Percentiles rank a stretch among this genome's conserved stretches.
phyloP scores from a whole-genome alignment of 208 protist genomes.

The Wallacemonas sp. region DNA sequence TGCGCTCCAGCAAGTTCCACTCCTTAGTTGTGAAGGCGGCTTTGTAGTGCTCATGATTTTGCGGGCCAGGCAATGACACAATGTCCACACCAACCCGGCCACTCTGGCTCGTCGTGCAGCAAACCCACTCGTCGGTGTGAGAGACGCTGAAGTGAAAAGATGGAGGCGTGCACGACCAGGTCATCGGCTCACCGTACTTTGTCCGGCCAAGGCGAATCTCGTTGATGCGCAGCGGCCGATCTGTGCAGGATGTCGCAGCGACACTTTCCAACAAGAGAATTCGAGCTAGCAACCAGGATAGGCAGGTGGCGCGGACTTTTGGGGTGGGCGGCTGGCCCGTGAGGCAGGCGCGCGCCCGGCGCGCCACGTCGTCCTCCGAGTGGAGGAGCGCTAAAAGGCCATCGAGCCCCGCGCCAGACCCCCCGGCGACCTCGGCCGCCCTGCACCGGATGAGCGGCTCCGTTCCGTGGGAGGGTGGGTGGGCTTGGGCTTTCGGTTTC shows the following conservation, averaged over 20 bases:
- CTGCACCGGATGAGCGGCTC: background rate
- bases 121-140: slow-evolving; percentile 19
- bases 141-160: slow-evolving; percentile 21
- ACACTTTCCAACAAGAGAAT: background rate
- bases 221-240: too few relatives aligned
- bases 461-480: background rate
- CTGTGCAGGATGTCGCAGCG: background rate
- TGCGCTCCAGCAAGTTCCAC: slow-evolving; percentile 1
- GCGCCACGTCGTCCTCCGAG: slow-evolving; percentile 1
- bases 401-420: background rate
- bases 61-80: background rate
- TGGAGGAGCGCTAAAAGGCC: background rate
- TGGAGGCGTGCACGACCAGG: too few relatives aligned
- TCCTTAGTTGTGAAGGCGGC: background rate
- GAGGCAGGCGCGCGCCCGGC: too few relatives aligned
- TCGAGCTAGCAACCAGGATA: background rate
- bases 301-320: too few relatives aligned
- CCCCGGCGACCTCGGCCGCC: background rate
- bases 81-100: slow-evolving; percentile 29
- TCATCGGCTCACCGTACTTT: background rate
- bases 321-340: too few relatives aligned
- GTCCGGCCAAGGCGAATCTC: slow-evolving; percentile 1
- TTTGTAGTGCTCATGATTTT: background rate
- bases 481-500: too few relatives aligned
- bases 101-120: slow-evolving; percentile 1